Conservation (phyloP, 805 yeast species). For the Starmerella cellae region DNA sequence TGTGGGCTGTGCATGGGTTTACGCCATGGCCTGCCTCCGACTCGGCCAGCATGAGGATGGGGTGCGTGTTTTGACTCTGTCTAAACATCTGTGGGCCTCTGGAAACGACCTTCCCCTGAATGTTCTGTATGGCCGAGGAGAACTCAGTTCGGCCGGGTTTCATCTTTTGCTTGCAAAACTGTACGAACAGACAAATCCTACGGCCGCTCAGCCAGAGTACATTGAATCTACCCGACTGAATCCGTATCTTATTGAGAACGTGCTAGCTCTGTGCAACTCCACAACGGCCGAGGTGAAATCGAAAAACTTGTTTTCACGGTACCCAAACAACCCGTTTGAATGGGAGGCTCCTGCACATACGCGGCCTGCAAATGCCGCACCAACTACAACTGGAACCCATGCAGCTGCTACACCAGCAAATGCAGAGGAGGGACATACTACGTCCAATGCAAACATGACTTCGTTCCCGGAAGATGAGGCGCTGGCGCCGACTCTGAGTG, state of each 20-base stretch:
- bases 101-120: constrained; percentile 12
- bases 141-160: constrained; percentile 39
- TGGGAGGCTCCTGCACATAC: neutral
- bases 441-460: neutral
- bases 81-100: constrained; percentile 11
- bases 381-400: neutral
- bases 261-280: constrained; percentile 55
- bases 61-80: constrained; percentile 34
- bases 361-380: neutral
- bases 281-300: constrained; percentile 54
- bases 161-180: constrained; percentile 59
- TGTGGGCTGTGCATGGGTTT: constrained; percentile 59
- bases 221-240: constrained; percentile 57
- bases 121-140: constrained; percentile 13
- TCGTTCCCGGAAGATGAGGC: neutral
- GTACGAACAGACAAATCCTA: constrained; percentile 32
- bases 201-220: constrained; percentile 57
- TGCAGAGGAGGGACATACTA: neutral
- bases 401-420: neutral
- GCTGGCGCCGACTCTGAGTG: neutral
- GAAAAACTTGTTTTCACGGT: constrained; percentile 26
- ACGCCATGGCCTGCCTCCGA: constrained; percentile 51
- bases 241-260: constrained; percentile 79
- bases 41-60: constrained; percentile 51
- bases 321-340: neutral